These are phyloP conservation scores for Tricholoma flavovirens DNA, from an alignment of 768 basidiomycete genomes.

Conservation along the genomic window DNA sequence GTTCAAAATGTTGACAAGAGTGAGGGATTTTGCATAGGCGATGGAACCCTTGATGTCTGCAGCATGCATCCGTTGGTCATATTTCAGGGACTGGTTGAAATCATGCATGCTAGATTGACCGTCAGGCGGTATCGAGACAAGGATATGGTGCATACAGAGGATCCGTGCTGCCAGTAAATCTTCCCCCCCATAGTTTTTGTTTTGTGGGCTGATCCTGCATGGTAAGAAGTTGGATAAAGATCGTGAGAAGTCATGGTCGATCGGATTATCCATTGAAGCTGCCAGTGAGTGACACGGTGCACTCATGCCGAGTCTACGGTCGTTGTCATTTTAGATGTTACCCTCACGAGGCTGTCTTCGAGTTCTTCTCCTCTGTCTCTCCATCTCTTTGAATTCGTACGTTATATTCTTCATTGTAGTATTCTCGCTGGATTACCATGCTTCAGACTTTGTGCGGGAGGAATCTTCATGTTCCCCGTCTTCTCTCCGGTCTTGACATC, in stretches of 20 bases:
- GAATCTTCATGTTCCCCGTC: slow-evolving; percentile 74
- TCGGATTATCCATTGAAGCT: too few relatives aligned
- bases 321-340: background rate
- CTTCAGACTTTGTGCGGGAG: slow-evolving; percentile 70
- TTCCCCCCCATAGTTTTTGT: slow-evolving; percentile 84
- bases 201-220: slow-evolving; percentile 39
- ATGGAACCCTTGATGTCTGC: slow-evolving; percentile 93
- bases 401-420: slow-evolving; percentile 18
- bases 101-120: slow-evolving; percentile 76
- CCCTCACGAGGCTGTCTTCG: background rate
- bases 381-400: slow-evolving; percentile 61
- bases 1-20: slow-evolving; percentile 76
- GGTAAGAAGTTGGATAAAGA: background rate
- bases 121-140: slow-evolving; percentile 1
- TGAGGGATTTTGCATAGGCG: slow-evolving; percentile 88
- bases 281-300: too few relatives aligned
- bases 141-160: slow-evolving; percentile 53
- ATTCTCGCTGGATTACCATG: background rate
- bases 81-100: slow-evolving; percentile 93
- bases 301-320: too few relatives aligned
- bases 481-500: slow-evolving; percentile 57
- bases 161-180: slow-evolving; percentile 87
- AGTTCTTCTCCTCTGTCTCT: slow-evolving; percentile 33
- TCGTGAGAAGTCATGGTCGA: background rate
- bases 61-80: slow-evolving; percentile 91